A percentile compares a stretch with the other conserved stretches of the same genome.
phyloP scores from a whole-genome alignment of 2,329 filamentous ascomycete species.

The Trichoderma cornu-damae region DNA sequence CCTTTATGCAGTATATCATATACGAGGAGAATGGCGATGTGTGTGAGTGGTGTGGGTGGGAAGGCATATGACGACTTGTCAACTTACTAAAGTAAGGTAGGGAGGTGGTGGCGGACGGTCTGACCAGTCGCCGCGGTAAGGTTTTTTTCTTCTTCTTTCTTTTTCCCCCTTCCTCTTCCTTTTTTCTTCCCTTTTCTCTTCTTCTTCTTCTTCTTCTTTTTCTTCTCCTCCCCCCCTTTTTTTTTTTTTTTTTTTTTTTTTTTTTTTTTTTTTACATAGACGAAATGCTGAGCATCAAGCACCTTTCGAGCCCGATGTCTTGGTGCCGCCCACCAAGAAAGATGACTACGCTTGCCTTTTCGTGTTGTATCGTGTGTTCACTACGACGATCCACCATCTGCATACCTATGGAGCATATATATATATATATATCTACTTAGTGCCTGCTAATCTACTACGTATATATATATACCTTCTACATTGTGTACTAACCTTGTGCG shows the following conservation, averaged over 20 bases:
- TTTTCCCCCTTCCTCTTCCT: not conserved
- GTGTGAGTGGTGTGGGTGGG: not conserved
- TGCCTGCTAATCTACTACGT: too few species aligned
- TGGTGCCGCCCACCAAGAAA: conserved; percentile 8
- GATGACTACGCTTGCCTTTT: not conserved
- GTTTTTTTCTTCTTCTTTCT: not conserved
- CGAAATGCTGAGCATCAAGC: not conserved
- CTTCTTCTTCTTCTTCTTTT: too few species aligned
- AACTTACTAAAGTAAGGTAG: too few species aligned
- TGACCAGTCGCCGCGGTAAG: conserved; percentile 5
- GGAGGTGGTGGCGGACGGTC: not conserved
- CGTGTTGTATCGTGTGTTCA: not conserved
- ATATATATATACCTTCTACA: too few species aligned
- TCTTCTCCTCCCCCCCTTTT: not conserved
- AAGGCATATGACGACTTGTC: not conserved
- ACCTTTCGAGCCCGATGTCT: not conserved
- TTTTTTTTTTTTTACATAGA: not conserved
- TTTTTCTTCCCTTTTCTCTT: too few species aligned
- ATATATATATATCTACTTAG: too few species aligned
- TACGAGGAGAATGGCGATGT: conserved; percentile 6
- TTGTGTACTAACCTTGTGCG: too few species aligned
- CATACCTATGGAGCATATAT: not conserved
- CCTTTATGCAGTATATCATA: not conserved
- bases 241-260: not conserved
- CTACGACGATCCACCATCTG: not conserved